Conservation (phyloP, 805 yeast species). For the Sugiyamaella boreocaroliniensis region DNA sequence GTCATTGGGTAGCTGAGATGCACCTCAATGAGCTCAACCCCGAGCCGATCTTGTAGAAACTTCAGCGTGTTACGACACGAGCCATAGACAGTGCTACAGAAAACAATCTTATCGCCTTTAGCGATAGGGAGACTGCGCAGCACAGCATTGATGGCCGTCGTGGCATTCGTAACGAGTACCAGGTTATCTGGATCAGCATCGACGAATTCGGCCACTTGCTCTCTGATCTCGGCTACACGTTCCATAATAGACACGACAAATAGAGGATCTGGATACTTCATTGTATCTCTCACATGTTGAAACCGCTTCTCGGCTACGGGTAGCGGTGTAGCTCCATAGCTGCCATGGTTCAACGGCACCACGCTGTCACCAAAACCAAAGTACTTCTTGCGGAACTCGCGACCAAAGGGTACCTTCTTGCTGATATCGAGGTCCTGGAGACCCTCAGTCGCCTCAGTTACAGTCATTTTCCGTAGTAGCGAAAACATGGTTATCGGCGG, state of each 20-base stretch:
- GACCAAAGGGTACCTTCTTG: constrained; percentile 5
- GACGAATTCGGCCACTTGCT: constrained; percentile 38
- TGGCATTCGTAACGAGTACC: constrained; percentile 54
- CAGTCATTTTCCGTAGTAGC: background rate
- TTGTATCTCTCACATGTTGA: constrained; percentile 27
- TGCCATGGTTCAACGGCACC: constrained; percentile 55
- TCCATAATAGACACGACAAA: constrained; percentile 31
- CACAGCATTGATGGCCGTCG: constrained; percentile 52
- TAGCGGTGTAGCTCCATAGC: constrained; percentile 52
- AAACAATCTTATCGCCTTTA: constrained; percentile 46
- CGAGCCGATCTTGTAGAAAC: constrained; percentile 25
- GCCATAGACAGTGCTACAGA: constrained; percentile 46
- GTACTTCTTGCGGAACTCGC: constrained; percentile 29
- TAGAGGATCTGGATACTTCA: constrained; percentile 44
- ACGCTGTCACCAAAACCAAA: constrained; percentile 40
- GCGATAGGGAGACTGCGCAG: constrained; percentile 48
- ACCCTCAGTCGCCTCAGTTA: background rate
- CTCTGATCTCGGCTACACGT: constrained; percentile 22
- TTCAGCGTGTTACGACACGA: constrained; percentile 46
- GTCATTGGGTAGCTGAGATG: constrained; percentile 40
- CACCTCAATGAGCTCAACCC: constrained; percentile 34
- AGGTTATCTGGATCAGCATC: constrained; percentile 42
- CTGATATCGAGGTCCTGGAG: background rate
- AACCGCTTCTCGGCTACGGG: constrained; percentile 38
- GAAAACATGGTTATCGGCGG: background rate